Evolutionary conservation across 768 basidiomycete genomes (phyloP), one percentile per base, ranked within the genome.

Genomic region (Coprinopsis sp.): DNA sequence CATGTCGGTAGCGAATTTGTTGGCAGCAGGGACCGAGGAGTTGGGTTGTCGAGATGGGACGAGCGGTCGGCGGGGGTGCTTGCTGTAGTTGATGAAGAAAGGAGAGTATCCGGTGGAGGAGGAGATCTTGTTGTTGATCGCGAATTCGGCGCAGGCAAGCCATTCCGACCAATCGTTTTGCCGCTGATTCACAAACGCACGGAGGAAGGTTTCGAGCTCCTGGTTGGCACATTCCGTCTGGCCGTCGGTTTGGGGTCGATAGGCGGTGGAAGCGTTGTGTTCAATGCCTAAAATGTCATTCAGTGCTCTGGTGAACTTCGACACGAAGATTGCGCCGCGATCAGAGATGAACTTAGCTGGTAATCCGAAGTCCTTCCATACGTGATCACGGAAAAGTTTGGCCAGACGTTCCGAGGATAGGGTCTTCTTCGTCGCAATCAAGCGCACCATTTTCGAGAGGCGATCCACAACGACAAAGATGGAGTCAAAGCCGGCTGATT

Each of bases 261-360:
- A 75, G 1, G 71, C 72, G 0, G 73, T 75, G 6, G 62, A 65
- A 0, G 65, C 51, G 27, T 61, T 63, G 1, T 42, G 39, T 12
- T 65, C 39, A 33, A 75, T 69, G 0, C 65, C 61, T 0, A 73
- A 59, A 0, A 61, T 36, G 21, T 42, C 28, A 21, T 60, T 59
- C 0, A 75, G 46, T 0, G 59, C 63, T 2, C 33, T 10, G 48
- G 62, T 70, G 56, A 72, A 66, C 3, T 55, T 24, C 1, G 64
- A 58, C 1, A 59, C 55, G 29, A 70, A 72, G 14, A 55, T 47
- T 0, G 62, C 36, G 3, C 61, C 65, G 2, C 58, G 49, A 30
- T 68, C 65, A 6, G 51, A 53, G 2, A 65, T 60, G 30, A 67
- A 51, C 10, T 55, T 53, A 0, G 5, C 2, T 0, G 67, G 66